Evolutionary conservation across 768 basidiomycete genomes (phyloP).

Genomic region (Tylopilus sp.): DNA sequence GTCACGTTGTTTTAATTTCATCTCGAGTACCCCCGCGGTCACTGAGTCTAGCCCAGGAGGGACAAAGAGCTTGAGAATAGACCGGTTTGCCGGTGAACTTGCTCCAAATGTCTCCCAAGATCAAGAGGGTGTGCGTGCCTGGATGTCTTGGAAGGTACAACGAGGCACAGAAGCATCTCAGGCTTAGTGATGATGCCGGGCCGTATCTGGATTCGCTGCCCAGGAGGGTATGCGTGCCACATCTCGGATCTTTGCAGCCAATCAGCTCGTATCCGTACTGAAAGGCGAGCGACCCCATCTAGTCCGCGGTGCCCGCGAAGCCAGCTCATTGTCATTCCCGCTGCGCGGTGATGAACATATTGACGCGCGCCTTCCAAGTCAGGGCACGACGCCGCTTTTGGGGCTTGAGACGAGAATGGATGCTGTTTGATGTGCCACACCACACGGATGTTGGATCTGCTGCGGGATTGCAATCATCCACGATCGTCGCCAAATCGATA

Average conservation of each 20-base stretch:
- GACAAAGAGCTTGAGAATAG: background rate
- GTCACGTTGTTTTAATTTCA: background rate
- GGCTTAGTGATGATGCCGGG: background rate
- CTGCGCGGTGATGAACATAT: background rate
- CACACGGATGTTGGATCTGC: background rate
- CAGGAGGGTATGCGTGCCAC: background rate
- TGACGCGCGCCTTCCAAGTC: background rate
- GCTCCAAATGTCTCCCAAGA: background rate
- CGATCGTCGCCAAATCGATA: background rate
- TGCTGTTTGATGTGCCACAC: background rate
- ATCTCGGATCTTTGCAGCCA: background rate
- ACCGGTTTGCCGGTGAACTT: background rate
- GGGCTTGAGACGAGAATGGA: background rate
- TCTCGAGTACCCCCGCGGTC: background rate
- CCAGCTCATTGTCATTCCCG: background rate
- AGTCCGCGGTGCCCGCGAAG: background rate
- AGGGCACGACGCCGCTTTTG: background rate
- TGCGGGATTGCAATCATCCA: background rate
- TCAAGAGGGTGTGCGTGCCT: slow-evolving; percentile 1
- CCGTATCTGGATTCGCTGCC: background rate
- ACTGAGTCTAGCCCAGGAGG: background rate
- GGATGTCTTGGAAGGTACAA: too few species aligned
- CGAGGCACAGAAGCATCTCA: background rate
- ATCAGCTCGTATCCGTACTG: background rate
- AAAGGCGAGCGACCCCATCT: background rate